Percentiles rank a stretch among this genome's conserved stretches.
Conservation (phyloP, 2,329 filamentous ascomycete genomes). For the Talaromyces atroroseus region DNA sequence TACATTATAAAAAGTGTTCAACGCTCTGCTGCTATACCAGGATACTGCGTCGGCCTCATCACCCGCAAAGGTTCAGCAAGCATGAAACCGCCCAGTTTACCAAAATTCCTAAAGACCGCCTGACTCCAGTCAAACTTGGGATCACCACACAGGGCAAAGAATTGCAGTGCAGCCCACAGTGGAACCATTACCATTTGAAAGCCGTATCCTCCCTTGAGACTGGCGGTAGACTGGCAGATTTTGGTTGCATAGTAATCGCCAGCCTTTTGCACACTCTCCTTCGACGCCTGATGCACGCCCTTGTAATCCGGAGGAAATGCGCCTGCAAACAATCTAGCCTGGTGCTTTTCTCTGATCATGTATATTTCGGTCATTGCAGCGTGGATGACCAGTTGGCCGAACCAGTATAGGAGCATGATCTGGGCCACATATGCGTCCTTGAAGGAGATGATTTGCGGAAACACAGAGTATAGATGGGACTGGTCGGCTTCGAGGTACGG, state of each 20-base stretch:
- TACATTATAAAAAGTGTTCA: neutral
- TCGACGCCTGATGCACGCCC: neutral
- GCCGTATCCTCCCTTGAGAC: conserved; percentile 10
- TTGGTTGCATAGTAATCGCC: conserved; percentile 13
- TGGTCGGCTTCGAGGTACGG: conserved; percentile 7
- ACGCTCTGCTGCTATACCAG: neutral
- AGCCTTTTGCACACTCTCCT: conserved; percentile 3
- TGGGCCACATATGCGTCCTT: conserved; percentile 12
- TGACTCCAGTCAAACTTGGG: conserved; percentile 7
- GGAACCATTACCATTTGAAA: conserved; percentile 14
- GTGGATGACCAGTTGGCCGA: conserved; percentile 10
- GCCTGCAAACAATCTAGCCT: neutral
- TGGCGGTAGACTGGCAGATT: conserved; percentile 11
- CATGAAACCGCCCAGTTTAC: conserved; percentile 5
- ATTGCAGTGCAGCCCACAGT: conserved; percentile 11
- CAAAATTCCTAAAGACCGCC: conserved; percentile 10
- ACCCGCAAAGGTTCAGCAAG: conserved; percentile 4
- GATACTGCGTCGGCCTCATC: conserved; percentile 8
- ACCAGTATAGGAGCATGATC: conserved; percentile 12
- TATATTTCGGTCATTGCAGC: conserved; percentile 5
- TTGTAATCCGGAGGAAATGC: neutral
- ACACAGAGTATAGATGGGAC: conserved; percentile 3
- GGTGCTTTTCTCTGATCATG: conserved; percentile 1
- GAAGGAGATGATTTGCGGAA: conserved; percentile 11
- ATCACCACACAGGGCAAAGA: conserved; percentile 2